These are phyloP conservation scores for Calocera cornea DNA, from an alignment of 768 basidiomycete genomes.

Conservation along the genomic window DNA sequence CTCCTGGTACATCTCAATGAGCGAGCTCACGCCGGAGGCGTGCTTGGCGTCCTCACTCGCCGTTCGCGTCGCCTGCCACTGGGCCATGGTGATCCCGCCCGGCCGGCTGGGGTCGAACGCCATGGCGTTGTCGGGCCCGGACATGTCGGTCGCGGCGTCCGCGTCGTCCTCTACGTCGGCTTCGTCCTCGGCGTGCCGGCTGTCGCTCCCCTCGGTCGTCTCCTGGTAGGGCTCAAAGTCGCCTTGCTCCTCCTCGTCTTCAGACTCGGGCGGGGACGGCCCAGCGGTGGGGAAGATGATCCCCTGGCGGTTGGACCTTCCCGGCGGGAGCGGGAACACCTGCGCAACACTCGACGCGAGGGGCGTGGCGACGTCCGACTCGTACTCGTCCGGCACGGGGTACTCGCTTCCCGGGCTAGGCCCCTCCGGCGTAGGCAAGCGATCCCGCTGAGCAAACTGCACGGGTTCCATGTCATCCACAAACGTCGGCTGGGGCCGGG, in stretches of 20 bases:
- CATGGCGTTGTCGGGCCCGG: slow-evolving; percentile 7
- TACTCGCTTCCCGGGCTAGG: background rate
- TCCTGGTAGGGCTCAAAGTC: background rate
- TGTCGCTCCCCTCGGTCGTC: background rate
- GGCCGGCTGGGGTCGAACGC: slow-evolving; percentile 5
- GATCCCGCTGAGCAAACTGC: background rate
- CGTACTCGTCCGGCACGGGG: background rate
- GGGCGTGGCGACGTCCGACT: background rate
- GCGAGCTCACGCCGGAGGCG: slow-evolving; percentile 15
- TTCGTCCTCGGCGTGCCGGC: slow-evolving; percentile 5
- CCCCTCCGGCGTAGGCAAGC: background rate
- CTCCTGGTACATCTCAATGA: slow-evolving; percentile 81
- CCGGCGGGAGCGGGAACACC: background rate
- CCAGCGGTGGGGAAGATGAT: slow-evolving; percentile 1
- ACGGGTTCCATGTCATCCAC: background rate
- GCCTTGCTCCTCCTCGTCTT: background rate
- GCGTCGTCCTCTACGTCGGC: slow-evolving; percentile 7
- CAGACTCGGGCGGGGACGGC: background rate
- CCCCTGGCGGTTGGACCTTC: background rate
- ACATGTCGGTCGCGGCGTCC: slow-evolving; percentile 3
- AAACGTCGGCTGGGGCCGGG: background rate
- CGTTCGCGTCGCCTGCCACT: background rate
- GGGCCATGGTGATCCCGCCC: background rate
- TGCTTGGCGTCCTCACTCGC: background rate
- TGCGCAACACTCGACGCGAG: background rate